phyloP scores from a whole-genome alignment of 108 stramenopile species.

The Schizochytrium sp. region DNA sequence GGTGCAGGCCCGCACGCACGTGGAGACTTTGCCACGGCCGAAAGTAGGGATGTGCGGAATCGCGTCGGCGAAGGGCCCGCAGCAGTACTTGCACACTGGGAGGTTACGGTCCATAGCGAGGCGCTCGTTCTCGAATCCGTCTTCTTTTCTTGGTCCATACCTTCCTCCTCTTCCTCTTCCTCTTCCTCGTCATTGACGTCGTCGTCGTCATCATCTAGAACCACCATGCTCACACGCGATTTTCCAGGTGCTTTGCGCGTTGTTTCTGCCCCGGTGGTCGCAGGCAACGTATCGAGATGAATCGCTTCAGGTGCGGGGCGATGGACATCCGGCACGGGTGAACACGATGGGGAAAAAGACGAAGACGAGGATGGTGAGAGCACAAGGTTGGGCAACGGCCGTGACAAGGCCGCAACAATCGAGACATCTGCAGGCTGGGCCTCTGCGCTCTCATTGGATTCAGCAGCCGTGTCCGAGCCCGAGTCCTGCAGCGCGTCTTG shows the following conservation, averaged over 20 bases:
- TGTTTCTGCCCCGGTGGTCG: too few species aligned
- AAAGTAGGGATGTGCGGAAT: neutral
- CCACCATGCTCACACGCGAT: too few species aligned
- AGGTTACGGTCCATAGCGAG: neutral
- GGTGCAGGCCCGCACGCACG: neutral
- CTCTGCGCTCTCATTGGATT: neutral
- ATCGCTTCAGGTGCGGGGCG: too few species aligned
- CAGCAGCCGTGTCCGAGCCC: neutral
- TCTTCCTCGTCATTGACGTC: neutral
- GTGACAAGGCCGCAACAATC: neutral
- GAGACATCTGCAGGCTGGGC: neutral
- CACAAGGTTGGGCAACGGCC: too few species aligned
- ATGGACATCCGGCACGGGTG: too few species aligned
- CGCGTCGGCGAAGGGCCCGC: neutral
- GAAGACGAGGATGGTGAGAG: too few species aligned
- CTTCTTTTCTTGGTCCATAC: neutral
- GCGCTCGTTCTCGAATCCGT: neutral
- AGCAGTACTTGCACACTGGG: neutral
- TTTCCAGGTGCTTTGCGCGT: too few species aligned
- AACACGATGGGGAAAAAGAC: too few species aligned
- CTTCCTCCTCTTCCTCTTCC: neutral
- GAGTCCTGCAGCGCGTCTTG: neutral
- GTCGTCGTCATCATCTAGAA: too few species aligned
- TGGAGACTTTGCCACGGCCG: neutral
- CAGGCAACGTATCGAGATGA: too few species aligned